Base-by-base conservation (phyloP, 2,329 filamentous ascomycete genomes). In the Fusarium chuoi region DNA sequence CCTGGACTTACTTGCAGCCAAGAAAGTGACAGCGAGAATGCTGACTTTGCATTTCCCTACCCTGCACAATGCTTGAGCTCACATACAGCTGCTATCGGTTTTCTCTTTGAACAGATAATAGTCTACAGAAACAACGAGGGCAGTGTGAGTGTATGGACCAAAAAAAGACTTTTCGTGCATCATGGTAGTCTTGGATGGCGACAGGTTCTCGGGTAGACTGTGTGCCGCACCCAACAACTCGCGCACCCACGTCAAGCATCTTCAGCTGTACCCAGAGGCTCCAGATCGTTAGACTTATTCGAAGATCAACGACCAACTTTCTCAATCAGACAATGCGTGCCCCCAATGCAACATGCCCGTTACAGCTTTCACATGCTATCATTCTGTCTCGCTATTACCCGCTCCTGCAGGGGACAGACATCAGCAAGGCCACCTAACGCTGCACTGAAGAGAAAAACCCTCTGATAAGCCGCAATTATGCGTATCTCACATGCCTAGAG, bases 181-280 rank as follows among this genome's bases (percentile, higher is more conserved):
- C 87, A 1, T 90, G 89, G 76, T 89, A 91, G 83, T 92, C 92
- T 84, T 92, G 91, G 75, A 92, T 86, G 38, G 92, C 79, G 39
- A 92, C 81, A 0, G 89, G 89, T 80, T 93, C 91, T 64, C 89
- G 87, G 4, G 90, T 92, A 2, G 91, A 93, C 71, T 92, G 89
- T 28, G 90, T 88, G 41, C 90, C 91, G 74, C 90, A 92, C 17
- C 91, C 91, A n/a, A 92, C 92, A 55, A 94, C 91, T 46, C 94
- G 80, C 6, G 90, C 89, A 78, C 6, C 90, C 89, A 77, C 92
- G 82, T 35, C 86, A 81, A 5, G 81, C 75, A 75, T 87, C 89
- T 13, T 89, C 88, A 28, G 87, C 49, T 36, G 85, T 24, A 86
- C 83, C 75, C 91, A 7, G 5, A 10, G 6, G 12, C 1, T n/a